Conservation (phyloP, 352 stramenopile species). For the Saprolegnia parasitica region DNA sequence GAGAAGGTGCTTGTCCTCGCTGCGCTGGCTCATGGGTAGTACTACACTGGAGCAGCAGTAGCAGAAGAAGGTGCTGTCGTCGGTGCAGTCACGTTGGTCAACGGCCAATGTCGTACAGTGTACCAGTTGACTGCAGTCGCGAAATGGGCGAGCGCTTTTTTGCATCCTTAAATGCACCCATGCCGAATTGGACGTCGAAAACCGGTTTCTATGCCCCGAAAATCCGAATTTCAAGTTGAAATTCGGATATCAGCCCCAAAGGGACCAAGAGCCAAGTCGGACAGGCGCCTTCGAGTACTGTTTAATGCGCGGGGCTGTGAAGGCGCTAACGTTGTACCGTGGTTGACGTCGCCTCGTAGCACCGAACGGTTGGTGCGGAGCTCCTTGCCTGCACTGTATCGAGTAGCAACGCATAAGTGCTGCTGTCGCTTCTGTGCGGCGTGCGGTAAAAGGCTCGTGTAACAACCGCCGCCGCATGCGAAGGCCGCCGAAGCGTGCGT, state of each 20-base stretch:
- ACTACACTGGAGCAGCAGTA: not conserved
- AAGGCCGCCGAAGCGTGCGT: too few species aligned
- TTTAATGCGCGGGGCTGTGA: not conserved
- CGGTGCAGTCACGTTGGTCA: not conserved
- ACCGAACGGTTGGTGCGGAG: too few species aligned
- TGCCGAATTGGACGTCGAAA: not conserved
- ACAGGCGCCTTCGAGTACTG: not conserved
- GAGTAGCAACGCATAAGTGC: not conserved
- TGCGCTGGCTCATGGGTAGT: conserved; percentile 2
- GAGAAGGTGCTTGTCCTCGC: not conserved
- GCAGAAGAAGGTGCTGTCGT: not conserved
- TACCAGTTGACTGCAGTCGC: not conserved
- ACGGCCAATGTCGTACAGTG: not conserved
- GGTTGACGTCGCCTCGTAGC: too few species aligned
- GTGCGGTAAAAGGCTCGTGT: not conserved
- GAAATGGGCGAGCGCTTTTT: not conserved
- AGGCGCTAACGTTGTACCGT: not conserved
- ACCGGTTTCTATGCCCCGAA: not conserved
- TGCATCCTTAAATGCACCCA: not conserved
- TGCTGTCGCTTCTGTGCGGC: not conserved
- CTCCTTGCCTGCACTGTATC: too few species aligned
- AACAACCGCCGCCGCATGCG: not conserved
- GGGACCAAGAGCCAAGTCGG: too few species aligned
- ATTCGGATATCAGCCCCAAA: too few species aligned
- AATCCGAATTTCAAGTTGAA: too few species aligned